Percentiles rank a stretch among this genome's conserved stretches.
Conservation (phyloP, 768 basidiomycete genomes). For the Termitomyces sp. region DNA sequence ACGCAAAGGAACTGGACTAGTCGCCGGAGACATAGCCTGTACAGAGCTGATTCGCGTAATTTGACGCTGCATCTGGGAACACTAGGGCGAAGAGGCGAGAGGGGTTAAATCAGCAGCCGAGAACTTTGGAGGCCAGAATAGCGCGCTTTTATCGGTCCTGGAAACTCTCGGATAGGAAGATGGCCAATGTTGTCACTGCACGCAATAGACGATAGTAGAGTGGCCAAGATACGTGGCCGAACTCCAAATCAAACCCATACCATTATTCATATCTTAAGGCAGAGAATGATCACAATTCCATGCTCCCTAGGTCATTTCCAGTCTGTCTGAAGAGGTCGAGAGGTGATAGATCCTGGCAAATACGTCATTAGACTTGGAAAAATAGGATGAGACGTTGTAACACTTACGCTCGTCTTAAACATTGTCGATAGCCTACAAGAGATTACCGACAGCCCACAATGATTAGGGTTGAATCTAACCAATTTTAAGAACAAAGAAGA, state of each 20-base stretch:
- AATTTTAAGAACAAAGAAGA: no score
- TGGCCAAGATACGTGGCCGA: neutral
- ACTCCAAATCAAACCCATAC: neutral
- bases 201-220: neutral
- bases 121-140: neutral
- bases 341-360: neutral
- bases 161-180: neutral
- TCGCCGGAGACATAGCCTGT: neutral
- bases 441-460: neutral
- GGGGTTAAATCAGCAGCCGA: neutral
- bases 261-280: neutral
- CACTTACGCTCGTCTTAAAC: neutral
- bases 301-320: neutral
- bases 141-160: neutral
- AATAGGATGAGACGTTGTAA: neutral
- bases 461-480: no score
- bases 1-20: neutral
- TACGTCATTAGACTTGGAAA: neutral
- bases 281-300: neutral
- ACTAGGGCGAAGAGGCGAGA: neutral
- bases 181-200: neutral
- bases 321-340: neutral
- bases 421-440: neutral
- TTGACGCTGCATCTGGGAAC: neutral
- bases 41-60: no score